phyloP scores from a whole-genome alignment of 148 eudicot genomes.

The Cornus florida region DNA sequence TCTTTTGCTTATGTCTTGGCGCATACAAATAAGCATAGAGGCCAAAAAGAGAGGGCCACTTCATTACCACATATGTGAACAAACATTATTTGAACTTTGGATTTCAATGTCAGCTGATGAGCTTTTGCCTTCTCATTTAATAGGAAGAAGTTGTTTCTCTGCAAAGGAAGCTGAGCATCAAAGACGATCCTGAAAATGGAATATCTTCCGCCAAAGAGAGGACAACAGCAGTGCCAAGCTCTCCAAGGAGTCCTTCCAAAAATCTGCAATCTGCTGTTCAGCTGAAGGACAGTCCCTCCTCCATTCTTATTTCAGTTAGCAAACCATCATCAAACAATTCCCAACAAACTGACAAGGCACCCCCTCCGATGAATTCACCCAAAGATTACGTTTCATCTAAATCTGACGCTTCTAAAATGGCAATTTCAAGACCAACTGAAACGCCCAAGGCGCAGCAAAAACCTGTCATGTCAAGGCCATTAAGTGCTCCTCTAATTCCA shows the following conservation, averaged over 20 bases:
- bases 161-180: slow-evolving; percentile 42
- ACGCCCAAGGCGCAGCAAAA: slow-evolving; percentile 35
- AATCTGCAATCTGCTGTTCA: background rate
- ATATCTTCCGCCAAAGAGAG: slow-evolving; percentile 14
- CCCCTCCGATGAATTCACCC: slow-evolving; percentile 23
- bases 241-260: too few species aligned
- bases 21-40: background rate
- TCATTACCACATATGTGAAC: background rate
- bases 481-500: slow-evolving; percentile 75
- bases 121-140: slow-evolving; percentile 15
- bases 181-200: slow-evolving; percentile 34
- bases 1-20: background rate
- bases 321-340: slow-evolving; percentile 38
- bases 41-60: background rate
- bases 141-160: slow-evolving; percentile 48
- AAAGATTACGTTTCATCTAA: slow-evolving; percentile 28
- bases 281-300: slow-evolving; percentile 17
- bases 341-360: slow-evolving; percentile 28
- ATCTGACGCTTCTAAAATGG: slow-evolving; percentile 33
- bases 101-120: background rate
- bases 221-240: background rate
- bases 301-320: slow-evolving; percentile 13
- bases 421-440: slow-evolving; percentile 38
- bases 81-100: background rate
- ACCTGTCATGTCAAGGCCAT: slow-evolving; percentile 64